Conservation (phyloP, 2,329 filamentous ascomycete genomes). For the Epicoccum nigrum region DNA sequence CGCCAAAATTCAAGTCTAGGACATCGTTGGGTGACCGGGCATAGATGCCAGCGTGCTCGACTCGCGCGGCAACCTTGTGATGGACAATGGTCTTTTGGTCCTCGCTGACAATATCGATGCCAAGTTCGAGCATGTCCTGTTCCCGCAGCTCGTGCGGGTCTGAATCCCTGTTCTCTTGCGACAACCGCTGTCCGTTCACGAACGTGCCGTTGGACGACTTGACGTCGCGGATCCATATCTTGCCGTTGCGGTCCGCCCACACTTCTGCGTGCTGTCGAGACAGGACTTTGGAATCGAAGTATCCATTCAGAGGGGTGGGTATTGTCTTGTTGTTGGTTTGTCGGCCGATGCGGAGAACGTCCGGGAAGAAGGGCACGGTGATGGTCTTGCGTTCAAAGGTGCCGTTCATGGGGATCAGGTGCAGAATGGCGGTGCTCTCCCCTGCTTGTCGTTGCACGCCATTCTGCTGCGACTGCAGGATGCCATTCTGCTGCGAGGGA, state of each 20-base stretch:
- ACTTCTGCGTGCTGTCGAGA: constrained; percentile 96
- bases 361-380: constrained; percentile 88
- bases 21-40: constrained; percentile 72
- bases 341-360: constrained; percentile 90
- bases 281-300: constrained; percentile 97
- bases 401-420: constrained; percentile 87
- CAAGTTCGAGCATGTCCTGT: constrained; percentile 89
- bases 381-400: constrained; percentile 98
- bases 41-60: constrained; percentile 90
- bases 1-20: constrained; percentile 88
- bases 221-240: constrained; percentile 94
- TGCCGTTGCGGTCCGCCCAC: constrained; percentile 83
- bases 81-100: constrained; percentile 98
- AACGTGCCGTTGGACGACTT: constrained; percentile 99
- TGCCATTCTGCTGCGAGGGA: constrained; percentile 72
- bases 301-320: constrained; percentile 88
- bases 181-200: constrained; percentile 89
- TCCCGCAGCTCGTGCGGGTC: constrained; percentile 93
- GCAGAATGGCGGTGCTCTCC: constrained; percentile 77
- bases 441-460: constrained; percentile 57
- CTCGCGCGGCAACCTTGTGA: constrained; percentile 95
- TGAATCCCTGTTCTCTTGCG: constrained; percentile 92
- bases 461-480: constrained; percentile 65
- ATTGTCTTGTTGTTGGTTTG: constrained; percentile 97
- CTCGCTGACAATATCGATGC: constrained; percentile 98